Percentiles rank a stretch among this genome's conserved stretches.
Conservation (phyloP, 139 green algal genomes). For the Spirogloea muscicola region DNA sequence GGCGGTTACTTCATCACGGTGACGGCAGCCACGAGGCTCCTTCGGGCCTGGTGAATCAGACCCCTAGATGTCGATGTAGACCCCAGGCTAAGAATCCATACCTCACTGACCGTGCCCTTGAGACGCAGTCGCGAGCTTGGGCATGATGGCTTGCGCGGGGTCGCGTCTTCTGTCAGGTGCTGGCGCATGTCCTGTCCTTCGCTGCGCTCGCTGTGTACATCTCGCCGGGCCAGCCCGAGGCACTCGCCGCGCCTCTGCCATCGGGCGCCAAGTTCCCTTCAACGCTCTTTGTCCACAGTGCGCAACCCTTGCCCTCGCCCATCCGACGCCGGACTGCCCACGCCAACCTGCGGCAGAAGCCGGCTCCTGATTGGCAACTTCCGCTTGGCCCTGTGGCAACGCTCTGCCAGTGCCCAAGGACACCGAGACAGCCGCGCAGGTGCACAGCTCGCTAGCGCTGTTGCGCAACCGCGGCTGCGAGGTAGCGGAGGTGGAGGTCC, state of each 20-base stretch:
- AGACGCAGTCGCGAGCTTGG: background rate
- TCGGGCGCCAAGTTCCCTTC: background rate
- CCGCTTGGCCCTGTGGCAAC: too few species aligned
- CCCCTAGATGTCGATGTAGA: background rate
- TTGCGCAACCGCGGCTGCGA: too few species aligned
- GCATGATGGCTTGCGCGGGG: background rate
- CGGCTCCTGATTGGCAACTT: too few species aligned
- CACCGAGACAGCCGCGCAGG: too few species aligned
- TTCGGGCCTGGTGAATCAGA: background rate
- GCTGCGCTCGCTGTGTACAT: constrained; percentile 15
- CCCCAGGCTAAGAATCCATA: background rate
- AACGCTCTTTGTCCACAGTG: constrained; percentile 23
- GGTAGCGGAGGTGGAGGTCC: too few species aligned
- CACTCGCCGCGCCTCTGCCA: background rate
- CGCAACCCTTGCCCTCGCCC: too few species aligned
- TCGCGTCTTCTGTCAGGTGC: constrained; percentile 3
- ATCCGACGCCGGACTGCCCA: too few species aligned
- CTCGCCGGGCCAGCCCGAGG: background rate
- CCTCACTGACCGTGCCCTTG: background rate
- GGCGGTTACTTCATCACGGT: constrained; percentile 29
- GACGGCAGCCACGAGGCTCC: background rate
- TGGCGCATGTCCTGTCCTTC: constrained; percentile 6
- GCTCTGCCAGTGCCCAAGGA: too few species aligned
- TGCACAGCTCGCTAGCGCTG: too few species aligned
- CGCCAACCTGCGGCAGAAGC: too few species aligned